Conservation (phyloP, 2,329 filamentous ascomycete species). For the Exophiala sideris region DNA sequence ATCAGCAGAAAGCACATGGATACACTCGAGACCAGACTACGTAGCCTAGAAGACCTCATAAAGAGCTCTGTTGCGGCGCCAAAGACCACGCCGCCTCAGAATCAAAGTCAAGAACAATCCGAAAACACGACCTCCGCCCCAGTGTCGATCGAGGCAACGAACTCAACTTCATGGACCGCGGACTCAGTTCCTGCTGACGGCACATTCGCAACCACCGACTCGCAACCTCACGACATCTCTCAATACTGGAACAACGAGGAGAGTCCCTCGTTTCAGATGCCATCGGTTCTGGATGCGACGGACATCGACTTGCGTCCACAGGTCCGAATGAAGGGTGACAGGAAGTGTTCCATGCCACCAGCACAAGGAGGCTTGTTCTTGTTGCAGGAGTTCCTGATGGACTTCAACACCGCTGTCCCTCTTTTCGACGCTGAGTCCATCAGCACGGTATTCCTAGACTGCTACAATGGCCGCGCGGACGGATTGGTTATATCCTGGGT, state of each 20-base stretch:
- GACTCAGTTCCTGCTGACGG: not conserved
- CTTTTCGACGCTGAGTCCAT: conserved; percentile 96
- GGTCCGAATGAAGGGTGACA: conserved; percentile 5
- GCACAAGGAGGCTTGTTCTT: conserved; percentile 84
- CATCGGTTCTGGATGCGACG: not conserved
- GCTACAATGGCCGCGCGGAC: conserved; percentile 88
- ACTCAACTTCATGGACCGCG: not conserved
- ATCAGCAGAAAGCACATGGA: conserved; percentile 86
- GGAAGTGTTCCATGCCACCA: conserved; percentile 59
- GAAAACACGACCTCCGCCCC: conserved; percentile 78
- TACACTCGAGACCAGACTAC: conserved; percentile 87
- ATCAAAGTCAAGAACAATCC: conserved; percentile 68
- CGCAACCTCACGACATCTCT: not conserved
- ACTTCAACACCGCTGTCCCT: conserved; percentile 98
- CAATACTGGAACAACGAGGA: not conserved
- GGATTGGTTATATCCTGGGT: conserved; percentile 97
- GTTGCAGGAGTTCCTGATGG: conserved; percentile 89
- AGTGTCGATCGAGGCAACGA: conserved; percentile 62
- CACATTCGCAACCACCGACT: no score
- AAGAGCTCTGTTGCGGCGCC: conserved; percentile 67
- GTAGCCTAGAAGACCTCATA: conserved; percentile 80
- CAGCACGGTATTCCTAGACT: conserved; percentile 90
- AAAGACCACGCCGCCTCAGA: conserved; percentile 51
- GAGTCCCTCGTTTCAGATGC: not conserved
- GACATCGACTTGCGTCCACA: conserved; percentile 9